Conservation (phyloP, 805 yeast species). For the Saturnispora bothae region DNA sequence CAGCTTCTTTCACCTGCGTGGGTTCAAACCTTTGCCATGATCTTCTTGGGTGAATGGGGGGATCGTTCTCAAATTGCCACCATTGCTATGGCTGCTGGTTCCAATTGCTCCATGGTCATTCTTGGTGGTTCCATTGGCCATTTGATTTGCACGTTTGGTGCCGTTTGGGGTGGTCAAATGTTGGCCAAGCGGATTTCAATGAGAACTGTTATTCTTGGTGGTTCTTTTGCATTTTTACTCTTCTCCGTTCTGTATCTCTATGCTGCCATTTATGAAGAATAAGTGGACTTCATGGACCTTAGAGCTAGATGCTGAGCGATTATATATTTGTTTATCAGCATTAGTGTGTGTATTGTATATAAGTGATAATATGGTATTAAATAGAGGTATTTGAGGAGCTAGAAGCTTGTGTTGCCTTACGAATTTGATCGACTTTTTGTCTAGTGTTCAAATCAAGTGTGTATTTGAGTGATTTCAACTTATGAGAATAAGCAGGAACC, state of each 20-base stretch:
- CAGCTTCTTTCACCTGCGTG: slow-evolving; percentile 76
- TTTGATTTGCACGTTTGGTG: slow-evolving; percentile 73
- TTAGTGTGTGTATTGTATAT: too few species aligned
- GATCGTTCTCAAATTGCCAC: slow-evolving; percentile 97
- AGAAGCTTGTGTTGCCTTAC: neutral
- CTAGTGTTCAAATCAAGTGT: neutral
- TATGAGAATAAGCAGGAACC: slow-evolving; percentile 1
- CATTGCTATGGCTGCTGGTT: slow-evolving; percentile 97
- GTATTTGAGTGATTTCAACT: neutral
- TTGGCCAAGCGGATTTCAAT: slow-evolving; percentile 82
- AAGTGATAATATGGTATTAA: too few species aligned
- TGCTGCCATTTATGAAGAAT: slow-evolving; percentile 40
- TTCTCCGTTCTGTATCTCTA: slow-evolving; percentile 74
- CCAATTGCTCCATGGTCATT: slow-evolving; percentile 81
- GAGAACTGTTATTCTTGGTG: slow-evolving; percentile 87
- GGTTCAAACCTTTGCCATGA: slow-evolving; percentile 92
- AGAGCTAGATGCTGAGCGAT: too few species aligned
- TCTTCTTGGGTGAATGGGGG: slow-evolving; percentile 98
- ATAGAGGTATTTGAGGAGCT: too few species aligned
- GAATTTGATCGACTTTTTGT: neutral
- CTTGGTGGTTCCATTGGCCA: slow-evolving; percentile 88
- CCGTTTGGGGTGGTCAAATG: slow-evolving; percentile 89
- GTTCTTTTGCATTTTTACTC: slow-evolving; percentile 75
- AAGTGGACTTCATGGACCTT: too few species aligned
- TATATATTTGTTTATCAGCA: too few species aligned